phyloP scores from a whole-genome alignment of 495 filamentous ascomycete species.

The Lindgomyces ingoldianus region DNA sequence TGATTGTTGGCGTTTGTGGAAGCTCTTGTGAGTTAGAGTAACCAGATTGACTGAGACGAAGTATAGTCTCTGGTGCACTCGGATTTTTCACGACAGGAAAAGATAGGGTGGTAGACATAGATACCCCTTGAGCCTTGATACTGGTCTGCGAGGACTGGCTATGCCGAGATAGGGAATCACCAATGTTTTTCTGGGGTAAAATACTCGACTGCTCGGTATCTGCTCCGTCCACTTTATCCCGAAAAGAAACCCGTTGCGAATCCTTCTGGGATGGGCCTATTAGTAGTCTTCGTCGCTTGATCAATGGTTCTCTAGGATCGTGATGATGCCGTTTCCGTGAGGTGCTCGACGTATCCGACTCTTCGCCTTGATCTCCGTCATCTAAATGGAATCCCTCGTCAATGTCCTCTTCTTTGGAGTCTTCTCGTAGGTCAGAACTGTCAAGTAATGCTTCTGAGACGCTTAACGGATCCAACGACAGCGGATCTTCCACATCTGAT shows the following conservation, averaged over 20 bases:
- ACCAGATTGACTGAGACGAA: slow-evolving; percentile 68
- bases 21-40: slow-evolving; percentile 48
- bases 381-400: neutral
- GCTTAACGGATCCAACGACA: slow-evolving; percentile 25
- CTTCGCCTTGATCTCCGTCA: neutral
- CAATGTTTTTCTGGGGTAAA: neutral
- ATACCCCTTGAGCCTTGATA: slow-evolving; percentile 38
- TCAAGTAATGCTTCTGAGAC: slow-evolving; percentile 19
- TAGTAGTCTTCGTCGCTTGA: slow-evolving; percentile 18
- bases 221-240: neutral
- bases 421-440: neutral
- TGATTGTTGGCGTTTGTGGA: slow-evolving; percentile 23
- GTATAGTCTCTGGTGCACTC: slow-evolving; percentile 62
- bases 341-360: neutral
- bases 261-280: neutral
- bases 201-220: neutral
- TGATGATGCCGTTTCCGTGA: slow-evolving; percentile 9
- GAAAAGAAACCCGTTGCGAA: slow-evolving; percentile 21
- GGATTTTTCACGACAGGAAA: slow-evolving; percentile 83
- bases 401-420: neutral
- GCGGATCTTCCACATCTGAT: slow-evolving; percentile 5
- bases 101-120: slow-evolving; percentile 48
- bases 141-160: slow-evolving; percentile 41
- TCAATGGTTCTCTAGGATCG: neutral
- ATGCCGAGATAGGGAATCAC: neutral